Evolutionary conservation across 306 rosid genomes (phyloP), one percentile per base, ranked within the genome.

Genomic region (Echinosophora koreensis): DNA sequence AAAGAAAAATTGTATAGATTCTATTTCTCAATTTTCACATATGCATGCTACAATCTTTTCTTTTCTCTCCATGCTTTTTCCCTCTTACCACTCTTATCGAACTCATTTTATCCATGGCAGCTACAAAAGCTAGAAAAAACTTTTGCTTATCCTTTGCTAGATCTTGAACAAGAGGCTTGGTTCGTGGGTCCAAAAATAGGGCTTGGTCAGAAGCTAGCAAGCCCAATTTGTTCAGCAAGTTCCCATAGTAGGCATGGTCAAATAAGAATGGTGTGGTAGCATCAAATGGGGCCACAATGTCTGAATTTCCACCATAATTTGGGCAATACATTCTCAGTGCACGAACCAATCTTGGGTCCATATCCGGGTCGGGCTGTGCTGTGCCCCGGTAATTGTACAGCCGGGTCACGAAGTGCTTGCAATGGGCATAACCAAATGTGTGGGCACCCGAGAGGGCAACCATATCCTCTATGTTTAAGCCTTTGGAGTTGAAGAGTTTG

Each of bases 391-490:
- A 91, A 76, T 81, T 87, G 51, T 94, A 92, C 11, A 94, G 89
- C 8, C 96, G 86, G 73, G 73, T 80, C 16, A 86, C 79, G 28
- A 94, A 94, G 61, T 89, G 75, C 49, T 76, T 73, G 80, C 98
- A 94, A 66, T 94, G 98, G 18, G 97, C 90, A 18, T 82, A 94
- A 34, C 98, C 97, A 1, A 94, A 81, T 51, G 98, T 92, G 71
- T 94, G 98, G 39, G 97, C 98, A 41, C 97, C 98, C 0, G 98
- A 92, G 41, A 94, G 98, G 39, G 88, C 93, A 3, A 94, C 97
- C 17, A 92, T 82, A 78, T 94, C 97, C 14, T 86, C 83, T 61
- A 78, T 80, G 16, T 86, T 69, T 39, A 90, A 63, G 63, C 98
- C 98, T 69, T 94, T 94, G 15, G 92, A 82, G 74, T 56, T 70